A percentile compares a stretch with the other conserved stretches of the same genome.
Evolutionary conservation across 108 stramenopile genomes (phyloP).

Genomic region (Cyclotella sp.): DNA sequence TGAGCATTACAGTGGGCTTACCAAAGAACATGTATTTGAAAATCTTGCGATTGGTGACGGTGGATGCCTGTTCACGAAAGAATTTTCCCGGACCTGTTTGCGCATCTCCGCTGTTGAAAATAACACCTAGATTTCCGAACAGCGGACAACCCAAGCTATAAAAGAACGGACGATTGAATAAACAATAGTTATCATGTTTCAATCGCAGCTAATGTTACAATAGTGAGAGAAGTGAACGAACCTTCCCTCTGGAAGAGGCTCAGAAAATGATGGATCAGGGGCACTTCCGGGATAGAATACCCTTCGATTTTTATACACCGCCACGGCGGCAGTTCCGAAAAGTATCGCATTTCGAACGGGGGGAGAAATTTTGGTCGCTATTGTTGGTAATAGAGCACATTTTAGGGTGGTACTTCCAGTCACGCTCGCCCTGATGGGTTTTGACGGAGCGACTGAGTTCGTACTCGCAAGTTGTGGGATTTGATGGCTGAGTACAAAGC

Average conservation of each 20-base stretch:
- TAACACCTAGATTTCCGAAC: conserved; percentile 14
- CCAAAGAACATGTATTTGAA: conserved; percentile 39
- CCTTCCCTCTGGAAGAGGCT: conserved; percentile 30
- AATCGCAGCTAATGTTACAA: not conserved
- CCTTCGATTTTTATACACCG: conserved; percentile 25
- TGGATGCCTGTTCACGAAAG: conserved; percentile 20
- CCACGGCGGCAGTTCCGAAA: conserved; percentile 24
- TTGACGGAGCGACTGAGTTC: not conserved
- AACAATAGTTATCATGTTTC: not conserved
- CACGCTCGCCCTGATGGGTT: not conserved
- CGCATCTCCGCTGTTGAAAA: conserved; percentile 11
- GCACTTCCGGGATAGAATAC: conserved; percentile 13
- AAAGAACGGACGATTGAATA: not conserved
- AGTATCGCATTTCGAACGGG: conserved; percentile 28
- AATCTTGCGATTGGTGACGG: conserved; percentile 7
- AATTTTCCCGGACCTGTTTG: conserved; percentile 43
- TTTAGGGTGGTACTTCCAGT: conserved; percentile 14
- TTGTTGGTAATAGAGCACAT: conserved; percentile 12
- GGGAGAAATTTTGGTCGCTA: conserved; percentile 13
- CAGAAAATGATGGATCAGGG: conserved; percentile 27
- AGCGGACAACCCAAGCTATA: conserved; percentile 29
- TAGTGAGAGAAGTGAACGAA: not conserved
- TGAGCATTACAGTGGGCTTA: conserved; percentile 39
- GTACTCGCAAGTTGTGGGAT: not conserved
- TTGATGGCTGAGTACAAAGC: not conserved